Base-by-base conservation (phyloP, 2,329 filamentous ascomycete species). In the Akanthomyces lecanii region DNA sequence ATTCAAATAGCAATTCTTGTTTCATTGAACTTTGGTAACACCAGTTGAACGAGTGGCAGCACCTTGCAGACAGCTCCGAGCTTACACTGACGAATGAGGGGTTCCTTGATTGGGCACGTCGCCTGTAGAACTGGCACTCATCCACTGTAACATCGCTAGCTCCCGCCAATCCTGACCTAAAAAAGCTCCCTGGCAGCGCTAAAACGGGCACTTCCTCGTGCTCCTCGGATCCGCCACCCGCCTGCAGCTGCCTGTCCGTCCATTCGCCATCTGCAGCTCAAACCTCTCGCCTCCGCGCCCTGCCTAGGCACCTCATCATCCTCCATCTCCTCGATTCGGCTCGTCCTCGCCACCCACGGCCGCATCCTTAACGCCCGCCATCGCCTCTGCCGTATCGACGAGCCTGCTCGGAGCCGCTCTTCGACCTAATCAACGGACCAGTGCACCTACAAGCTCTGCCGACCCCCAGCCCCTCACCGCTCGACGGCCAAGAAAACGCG, bases 391-490 rank as follows among this genome's bases (percentile, higher is more conserved):
- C 11, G n/a, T 36, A 30, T 62, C 51, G 38, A 52, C 47, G 36
- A 61, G 28, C 30, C 48, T 40, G 21, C 38, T 18, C 47, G 38
- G 47, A 47, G 28, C 30, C 40, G 25, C 38, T 42, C 45, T 28
- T 40, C n/a, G 10, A 50, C 23, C 56, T 50, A 23, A 16, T 33
- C 44, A 28, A 38, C n/a, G n/a, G 14, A 25, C n/a, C 56, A 38
- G 12, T 28, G n/a, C 56, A 48, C 25, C 4, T 36, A 56, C 56
- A 18, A 30, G 16, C 42, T 33, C 38, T 30, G 18, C 25, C 33
- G 10, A 25, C 23, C 23, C 1, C 25, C 57, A 52, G 38, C 58
- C 58, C 58, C 58, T 61, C 58, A 61, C 58, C 58, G 50, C 51
- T 53, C 51, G 51, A 53, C 48, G 21, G 10, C 51, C 51, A 55